These are phyloP conservation scores for Globisporangium recalcitrans DNA, from an alignment of 352 stramenopile genomes.

Conservation along the genomic window DNA sequence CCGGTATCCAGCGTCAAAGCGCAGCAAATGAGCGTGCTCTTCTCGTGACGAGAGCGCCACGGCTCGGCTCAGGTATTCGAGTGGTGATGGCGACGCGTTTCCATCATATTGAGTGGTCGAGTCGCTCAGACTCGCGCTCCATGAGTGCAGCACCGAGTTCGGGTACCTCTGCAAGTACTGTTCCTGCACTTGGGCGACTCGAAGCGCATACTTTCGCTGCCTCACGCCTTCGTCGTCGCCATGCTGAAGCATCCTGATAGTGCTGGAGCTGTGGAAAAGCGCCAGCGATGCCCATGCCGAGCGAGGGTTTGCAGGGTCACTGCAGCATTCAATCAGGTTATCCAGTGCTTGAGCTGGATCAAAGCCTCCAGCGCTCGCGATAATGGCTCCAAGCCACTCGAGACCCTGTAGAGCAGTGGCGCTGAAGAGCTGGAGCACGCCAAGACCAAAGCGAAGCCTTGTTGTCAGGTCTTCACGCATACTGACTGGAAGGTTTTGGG, in stretches of 20 bases:
- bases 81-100: background rate
- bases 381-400: constrained; percentile 22
- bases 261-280: constrained; percentile 26
- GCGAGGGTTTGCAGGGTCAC: constrained; percentile 12
- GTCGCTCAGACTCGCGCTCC: constrained; percentile 21
- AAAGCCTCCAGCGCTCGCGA: constrained; percentile 17
- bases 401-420: constrained; percentile 21
- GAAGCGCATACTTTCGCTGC: background rate
- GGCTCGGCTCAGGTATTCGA: constrained; percentile 3
- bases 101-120: background rate
- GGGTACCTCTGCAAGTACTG: constrained; percentile 21
- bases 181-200: constrained; percentile 12
- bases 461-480: constrained; percentile 15
- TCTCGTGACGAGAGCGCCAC: constrained; percentile 6
- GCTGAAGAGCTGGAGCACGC: constrained; percentile 27
- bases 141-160: constrained; percentile 32
- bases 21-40: constrained; percentile 30
- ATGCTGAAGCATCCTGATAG: constrained; percentile 24
- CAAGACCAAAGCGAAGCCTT: constrained; percentile 29
- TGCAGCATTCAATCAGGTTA: constrained; percentile 21
- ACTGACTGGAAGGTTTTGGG: constrained; percentile 8
- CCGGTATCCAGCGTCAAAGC: constrained; percentile 33
- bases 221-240: constrained; percentile 3
- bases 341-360: constrained; percentile 25
- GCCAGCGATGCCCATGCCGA: constrained; percentile 28